phyloP scores from a whole-genome alignment of 139 green algal species.

The Chlamydomonas incerta region DNA sequence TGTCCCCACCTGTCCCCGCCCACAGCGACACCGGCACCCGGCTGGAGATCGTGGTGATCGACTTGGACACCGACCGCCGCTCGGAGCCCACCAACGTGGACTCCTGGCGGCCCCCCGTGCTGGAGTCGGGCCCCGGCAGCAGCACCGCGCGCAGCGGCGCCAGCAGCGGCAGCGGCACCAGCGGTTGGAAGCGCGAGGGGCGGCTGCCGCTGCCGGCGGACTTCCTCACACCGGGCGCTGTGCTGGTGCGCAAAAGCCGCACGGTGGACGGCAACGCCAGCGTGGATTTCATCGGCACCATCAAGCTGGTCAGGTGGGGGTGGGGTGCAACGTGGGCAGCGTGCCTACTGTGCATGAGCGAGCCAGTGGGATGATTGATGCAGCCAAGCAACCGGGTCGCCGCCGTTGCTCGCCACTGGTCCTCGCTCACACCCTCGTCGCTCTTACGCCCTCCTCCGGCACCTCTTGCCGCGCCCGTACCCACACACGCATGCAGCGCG shows the following conservation, averaged over 20 bases:
- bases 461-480: no score
- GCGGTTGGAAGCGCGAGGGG: slow-evolving; percentile 13
- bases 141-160: neutral
- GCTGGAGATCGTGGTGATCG: neutral
- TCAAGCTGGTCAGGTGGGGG: slow-evolving; percentile 33
- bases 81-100: neutral
- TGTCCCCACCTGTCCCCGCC: neutral
- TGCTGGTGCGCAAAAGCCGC: slow-evolving; percentile 21
- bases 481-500: no score
- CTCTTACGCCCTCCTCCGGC: neutral
- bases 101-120: neutral
- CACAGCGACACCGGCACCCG: slow-evolving; percentile 1
- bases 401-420: no score
- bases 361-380: no score
- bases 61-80: neutral
- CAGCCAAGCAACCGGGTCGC: no score
- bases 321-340: no score
- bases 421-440: neutral
- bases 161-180: neutral
- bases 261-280: neutral
- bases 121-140: neutral
- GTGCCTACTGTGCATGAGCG: no score
- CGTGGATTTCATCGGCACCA: slow-evolving; percentile 30
- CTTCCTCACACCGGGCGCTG: slow-evolving; percentile 4
- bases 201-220: slow-evolving; percentile 4